phyloP scores from a whole-genome alignment of 2,329 filamentous ascomycete species.

The Fusarium vanettenii region DNA sequence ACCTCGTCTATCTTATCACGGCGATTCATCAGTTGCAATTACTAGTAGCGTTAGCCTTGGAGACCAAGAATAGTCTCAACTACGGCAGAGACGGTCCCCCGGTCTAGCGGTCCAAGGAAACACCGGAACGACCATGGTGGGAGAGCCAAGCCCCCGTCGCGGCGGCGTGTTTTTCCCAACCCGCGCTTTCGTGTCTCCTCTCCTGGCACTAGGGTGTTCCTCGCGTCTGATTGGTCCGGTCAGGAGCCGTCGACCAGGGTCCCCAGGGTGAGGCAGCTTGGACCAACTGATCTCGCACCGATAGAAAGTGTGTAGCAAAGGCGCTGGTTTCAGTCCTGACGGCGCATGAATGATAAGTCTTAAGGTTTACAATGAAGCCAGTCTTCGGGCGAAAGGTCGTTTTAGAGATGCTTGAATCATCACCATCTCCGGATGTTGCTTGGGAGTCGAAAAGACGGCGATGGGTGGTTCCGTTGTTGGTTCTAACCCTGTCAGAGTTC shows the following conservation, averaged over 20 bases:
- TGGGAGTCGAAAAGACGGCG: not conserved
- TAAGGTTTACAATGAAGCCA: not conserved
- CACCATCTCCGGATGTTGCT: not conserved
- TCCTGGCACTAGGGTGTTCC: not conserved
- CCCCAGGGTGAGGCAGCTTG: not conserved
- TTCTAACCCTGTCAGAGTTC: not conserved
- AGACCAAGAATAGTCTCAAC: not conserved
- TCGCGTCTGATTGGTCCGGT: not conserved
- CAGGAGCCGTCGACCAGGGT: not conserved
- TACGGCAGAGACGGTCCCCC: not conserved
- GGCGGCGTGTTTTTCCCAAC: not conserved
- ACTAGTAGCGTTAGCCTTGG: not conserved
- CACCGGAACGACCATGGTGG: not conserved
- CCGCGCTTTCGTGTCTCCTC: not conserved
- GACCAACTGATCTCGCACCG: not conserved
- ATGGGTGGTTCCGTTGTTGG: not conserved
- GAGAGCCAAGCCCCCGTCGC: not conserved
- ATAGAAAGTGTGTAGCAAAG: not conserved
- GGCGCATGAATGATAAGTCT: not conserved
- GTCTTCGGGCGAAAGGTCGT: not conserved
- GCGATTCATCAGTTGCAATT: not conserved
- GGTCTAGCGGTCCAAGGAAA: not conserved
- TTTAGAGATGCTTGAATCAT: not conserved
- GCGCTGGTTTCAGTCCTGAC: not conserved
- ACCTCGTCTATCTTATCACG: not conserved